Evolutionary conservation across 768 basidiomycete genomes (phyloP).

Genomic region (Rhodosporidiobolus odoratus): DNA sequence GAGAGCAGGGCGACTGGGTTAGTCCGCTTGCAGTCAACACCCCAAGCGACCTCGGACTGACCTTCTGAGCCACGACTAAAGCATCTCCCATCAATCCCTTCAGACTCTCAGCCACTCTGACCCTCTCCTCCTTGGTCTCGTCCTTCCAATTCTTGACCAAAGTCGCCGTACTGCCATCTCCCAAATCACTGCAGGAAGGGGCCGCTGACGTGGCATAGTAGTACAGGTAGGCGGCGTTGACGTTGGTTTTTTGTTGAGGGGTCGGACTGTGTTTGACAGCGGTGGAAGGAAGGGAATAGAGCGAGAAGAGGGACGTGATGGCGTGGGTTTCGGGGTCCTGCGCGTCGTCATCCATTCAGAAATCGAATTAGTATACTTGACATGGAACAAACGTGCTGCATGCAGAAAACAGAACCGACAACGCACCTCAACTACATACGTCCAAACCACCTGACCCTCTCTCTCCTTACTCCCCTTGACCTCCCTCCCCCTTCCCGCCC

Average conservation of each 20-base stretch:
- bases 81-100: slow-evolving; percentile 70
- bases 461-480: slow-evolving; percentile 53
- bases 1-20: not conserved
- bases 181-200: slow-evolving; percentile 40
- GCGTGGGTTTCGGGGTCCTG: slow-evolving; percentile 74
- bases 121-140: slow-evolving; percentile 59
- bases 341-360: not conserved
- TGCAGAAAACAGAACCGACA: not conserved
- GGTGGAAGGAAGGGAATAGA: slow-evolving; percentile 92
- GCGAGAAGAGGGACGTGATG: slow-evolving; percentile 94
- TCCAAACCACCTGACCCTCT: slow-evolving; percentile 83
- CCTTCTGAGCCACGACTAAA: slow-evolving; percentile 67
- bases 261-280: slow-evolving; percentile 63
- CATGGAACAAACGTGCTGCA: not conserved
- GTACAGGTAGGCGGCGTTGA: slow-evolving; percentile 91
- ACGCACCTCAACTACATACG: slow-evolving; percentile 86
- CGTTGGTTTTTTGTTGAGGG: slow-evolving; percentile 39
- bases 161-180: slow-evolving; percentile 18
- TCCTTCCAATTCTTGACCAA: slow-evolving; percentile 43
- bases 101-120: slow-evolving; percentile 63
- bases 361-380: not conserved
- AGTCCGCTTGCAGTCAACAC: too few species aligned
- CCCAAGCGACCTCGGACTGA: too few species aligned
- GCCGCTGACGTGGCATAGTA: slow-evolving; percentile 85
- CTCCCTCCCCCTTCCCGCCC: slow-evolving; percentile 69